These are phyloP conservation scores for Cucurbitaria berberidis DNA, from an alignment of 2,329 filamentous ascomycete species.

Conservation along the genomic window DNA sequence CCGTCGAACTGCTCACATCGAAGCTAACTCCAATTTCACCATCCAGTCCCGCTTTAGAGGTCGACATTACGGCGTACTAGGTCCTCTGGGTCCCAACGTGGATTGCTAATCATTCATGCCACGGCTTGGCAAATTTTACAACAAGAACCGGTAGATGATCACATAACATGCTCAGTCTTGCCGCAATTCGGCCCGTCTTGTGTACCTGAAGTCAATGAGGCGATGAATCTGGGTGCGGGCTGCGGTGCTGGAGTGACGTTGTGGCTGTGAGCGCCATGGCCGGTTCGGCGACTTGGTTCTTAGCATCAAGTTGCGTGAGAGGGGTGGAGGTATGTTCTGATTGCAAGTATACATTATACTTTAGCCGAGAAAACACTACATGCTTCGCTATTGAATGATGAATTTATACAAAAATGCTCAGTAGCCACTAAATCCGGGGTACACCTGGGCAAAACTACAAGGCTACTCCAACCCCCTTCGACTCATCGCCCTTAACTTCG, in stretches of 20 bases:
- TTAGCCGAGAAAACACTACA: too few species aligned
- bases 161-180: neutral
- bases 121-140: neutral
- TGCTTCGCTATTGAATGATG: too few species aligned
- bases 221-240: too few species aligned
- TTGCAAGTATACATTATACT: too few species aligned
- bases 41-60: neutral
- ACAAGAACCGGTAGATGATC: neutral
- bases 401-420: too few species aligned
- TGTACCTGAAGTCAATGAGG: too few species aligned
- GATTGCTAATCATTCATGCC: slow-evolving; percentile 14
- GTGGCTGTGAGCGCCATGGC: too few species aligned
- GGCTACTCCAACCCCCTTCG: slow-evolving; percentile 18
- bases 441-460: too few species aligned
- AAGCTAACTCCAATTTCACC: neutral
- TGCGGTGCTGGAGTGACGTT: too few species aligned
- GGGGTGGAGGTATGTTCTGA: neutral
- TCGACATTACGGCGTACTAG: neutral
- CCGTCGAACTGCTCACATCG: slow-evolving; percentile 23
- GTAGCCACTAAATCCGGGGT: too few species aligned
- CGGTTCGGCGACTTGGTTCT: too few species aligned
- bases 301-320: neutral
- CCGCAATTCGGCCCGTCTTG: neutral
- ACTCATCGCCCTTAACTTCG: slow-evolving; percentile 36
- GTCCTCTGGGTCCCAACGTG: neutral